Evolutionary conservation across 495 filamentous ascomycete species (phyloP).

Genomic region (Aspergillus sclerotioniger): DNA sequence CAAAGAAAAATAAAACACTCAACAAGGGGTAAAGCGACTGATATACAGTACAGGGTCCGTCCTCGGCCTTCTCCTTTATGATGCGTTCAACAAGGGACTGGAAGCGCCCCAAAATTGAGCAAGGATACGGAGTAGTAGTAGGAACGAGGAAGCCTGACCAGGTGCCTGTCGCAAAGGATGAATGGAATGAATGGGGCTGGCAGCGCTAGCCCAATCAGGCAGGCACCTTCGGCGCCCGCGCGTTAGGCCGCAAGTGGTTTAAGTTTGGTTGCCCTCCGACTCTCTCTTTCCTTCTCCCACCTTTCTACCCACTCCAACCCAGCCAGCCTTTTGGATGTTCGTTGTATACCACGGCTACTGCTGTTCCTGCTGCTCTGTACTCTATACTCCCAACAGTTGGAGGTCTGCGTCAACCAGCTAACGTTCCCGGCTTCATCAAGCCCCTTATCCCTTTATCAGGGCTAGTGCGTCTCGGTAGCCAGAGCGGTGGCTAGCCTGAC

Average conservation of each 20-base stretch:
- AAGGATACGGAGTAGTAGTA: too few species aligned
- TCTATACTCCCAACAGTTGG: not conserved
- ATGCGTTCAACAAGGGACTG: too few species aligned
- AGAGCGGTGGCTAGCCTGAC: not conserved
- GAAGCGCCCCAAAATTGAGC: not conserved
- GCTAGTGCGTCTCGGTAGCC: not conserved
- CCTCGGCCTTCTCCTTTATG: too few species aligned
- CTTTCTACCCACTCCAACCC: not conserved
- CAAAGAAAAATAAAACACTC: not conserved
- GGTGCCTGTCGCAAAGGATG: not conserved
- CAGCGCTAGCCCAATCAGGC: slow-evolving; percentile 19
- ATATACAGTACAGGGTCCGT: too few species aligned
- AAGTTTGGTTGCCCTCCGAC: slow-evolving; percentile 10
- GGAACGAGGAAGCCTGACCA: not conserved
- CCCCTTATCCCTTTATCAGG: not conserved
- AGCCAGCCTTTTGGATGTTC: not conserved
- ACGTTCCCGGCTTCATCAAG: not conserved
- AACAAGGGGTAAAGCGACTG: not conserved
- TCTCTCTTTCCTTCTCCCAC: slow-evolving; percentile 8
- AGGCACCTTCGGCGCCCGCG: slow-evolving; percentile 14
- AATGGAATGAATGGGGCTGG: not conserved
- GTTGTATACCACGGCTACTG: too few species aligned
- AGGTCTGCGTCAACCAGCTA: not conserved
- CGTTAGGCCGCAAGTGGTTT: slow-evolving; percentile 28
- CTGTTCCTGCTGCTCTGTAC: not conserved